phyloP scores from a whole-genome alignment of 1,139 yeast genomes.

The Candida sanyaensis region DNA sequence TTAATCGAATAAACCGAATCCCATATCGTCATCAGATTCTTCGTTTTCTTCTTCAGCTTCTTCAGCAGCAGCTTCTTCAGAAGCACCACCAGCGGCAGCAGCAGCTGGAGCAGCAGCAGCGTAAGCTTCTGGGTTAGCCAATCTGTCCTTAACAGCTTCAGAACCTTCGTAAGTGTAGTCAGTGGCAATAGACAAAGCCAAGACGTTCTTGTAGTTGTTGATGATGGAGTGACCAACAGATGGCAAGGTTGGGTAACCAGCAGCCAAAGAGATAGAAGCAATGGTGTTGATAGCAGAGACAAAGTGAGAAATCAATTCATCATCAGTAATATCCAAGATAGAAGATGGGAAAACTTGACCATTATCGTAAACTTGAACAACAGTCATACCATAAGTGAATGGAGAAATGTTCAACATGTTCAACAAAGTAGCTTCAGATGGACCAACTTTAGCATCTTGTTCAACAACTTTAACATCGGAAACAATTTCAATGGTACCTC shows the following conservation, averaged over 20 bases:
- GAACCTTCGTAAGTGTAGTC: conserved; percentile 99
- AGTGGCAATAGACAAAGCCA: conserved; percentile 97
- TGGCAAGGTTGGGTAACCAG: conserved; percentile 99
- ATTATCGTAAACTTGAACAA: conserved; percentile 96
- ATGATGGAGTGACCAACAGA: conserved; percentile 98
- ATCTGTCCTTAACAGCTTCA: conserved; percentile 98
- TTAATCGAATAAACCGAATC: conserved; percentile 99
- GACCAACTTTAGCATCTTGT: conserved; percentile 90
- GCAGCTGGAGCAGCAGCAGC: conserved; percentile 98
- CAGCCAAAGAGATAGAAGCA: conserved; percentile 95
- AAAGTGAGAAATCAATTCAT: conserved; percentile 91
- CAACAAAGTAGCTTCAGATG: conserved; percentile 97
- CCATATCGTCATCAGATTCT: conserved; percentile 79
- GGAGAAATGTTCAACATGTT: conserved; percentile 99
- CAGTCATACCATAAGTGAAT: conserved; percentile 97
- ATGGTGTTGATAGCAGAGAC: conserved; percentile 90
- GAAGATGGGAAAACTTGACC: conserved; percentile 98
- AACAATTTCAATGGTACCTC: conserved; percentile 99
- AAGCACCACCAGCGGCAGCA: conserved; percentile 86
- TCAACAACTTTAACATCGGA: conserved; percentile 95
- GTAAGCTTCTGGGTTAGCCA: conserved; percentile 81
- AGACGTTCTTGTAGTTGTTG: conserved; percentile 98
- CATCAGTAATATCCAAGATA: conserved; percentile 98
- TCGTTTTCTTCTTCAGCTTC: conserved; percentile 71
- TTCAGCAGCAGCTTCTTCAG: conserved; percentile 61